These are phyloP conservation scores for Obba rivulosa DNA, from an alignment of 768 basidiomycete genomes.

Conservation along the genomic window DNA sequence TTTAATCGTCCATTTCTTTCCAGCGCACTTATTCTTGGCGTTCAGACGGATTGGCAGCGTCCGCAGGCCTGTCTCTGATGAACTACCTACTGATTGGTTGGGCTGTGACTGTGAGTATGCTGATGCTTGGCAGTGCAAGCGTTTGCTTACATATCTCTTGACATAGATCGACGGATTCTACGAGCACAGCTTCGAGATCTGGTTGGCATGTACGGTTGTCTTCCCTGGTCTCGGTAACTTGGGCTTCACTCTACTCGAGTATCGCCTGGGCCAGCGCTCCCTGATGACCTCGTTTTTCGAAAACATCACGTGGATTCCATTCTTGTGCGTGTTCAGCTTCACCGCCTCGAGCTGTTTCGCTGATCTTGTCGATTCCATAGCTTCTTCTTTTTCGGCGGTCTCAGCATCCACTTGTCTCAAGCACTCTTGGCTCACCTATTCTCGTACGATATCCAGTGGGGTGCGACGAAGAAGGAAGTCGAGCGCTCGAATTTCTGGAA, in stretches of 20 bases:
- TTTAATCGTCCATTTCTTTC: background rate
- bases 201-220: conserved; percentile 66
- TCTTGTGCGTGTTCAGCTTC: conserved; percentile 50
- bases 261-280: conserved; percentile 54
- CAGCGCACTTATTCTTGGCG: background rate
- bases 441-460: conserved; percentile 56
- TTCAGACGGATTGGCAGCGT: conserved; percentile 55
- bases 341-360: background rate
- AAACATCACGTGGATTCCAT: conserved; percentile 60
- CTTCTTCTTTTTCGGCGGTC: conserved; percentile 53
- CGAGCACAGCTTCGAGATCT: conserved; percentile 67
- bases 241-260: conserved; percentile 67
- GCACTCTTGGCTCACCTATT: conserved; percentile 52
- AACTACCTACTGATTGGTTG: conserved; percentile 64
- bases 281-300: conserved; percentile 46
- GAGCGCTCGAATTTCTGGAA: conserved; percentile 87
- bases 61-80: conserved; percentile 53
- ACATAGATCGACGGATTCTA: conserved; percentile 60
- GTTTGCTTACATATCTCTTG: background rate
- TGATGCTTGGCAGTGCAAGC: background rate
- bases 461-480: conserved; percentile 71
- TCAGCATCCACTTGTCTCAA: conserved; percentile 46
- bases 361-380: conserved; percentile 13
- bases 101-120: conserved; percentile 32
- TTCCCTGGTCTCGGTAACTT: conserved; percentile 65